Base-by-base conservation (phyloP, 331 rosid genomes). In the Malus hybrid region DNA sequence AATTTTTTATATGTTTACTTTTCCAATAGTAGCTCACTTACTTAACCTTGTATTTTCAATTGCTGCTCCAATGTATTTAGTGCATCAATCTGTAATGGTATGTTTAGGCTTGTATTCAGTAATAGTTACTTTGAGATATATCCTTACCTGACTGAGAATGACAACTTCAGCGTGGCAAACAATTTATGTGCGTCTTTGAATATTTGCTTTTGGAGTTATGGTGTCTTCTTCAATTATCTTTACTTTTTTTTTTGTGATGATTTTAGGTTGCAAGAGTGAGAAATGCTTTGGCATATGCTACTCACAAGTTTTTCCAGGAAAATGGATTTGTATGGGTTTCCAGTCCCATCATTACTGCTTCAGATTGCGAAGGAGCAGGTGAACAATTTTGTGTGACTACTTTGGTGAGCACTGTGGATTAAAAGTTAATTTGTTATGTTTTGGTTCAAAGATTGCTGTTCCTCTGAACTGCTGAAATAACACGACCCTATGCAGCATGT, bases 281-380 rank as follows among this genome's bases (percentile, higher is more conserved):
- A 88, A 94, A 92, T 73, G 88, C 90, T 68, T 79, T 94, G 88
- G 95, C 96, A 33, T 87, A 86, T 80, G 97, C 97, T 59, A 92
- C 99, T 0, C 99, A 94, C 87, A 88, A 87, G 72, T 94, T 90
- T 85, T 94, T 92, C 88, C 95, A 94, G 86, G 99, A 92, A 83
- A 86, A 94, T 83, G 99, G 99, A 64, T 90, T 92, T 60, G 83
- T 92, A 44, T 94, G 97, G 99, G 78, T 94, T 54, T 84, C 97
- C 28, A 90, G 93, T 87, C 99, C 99, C 76, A 92, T 94, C 66
- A 89, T 94, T 76, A 94, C 99, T 33, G 93, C 97, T 67, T 94
- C 99, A 74, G 99, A 94, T 81, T 94, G 99, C 74, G 99, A 94
- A 85, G 99, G 99, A 80, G 99, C 96, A 46, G 99, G 99, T 70